A percentile compares a stretch with the other conserved stretches of the same genome.
These are phyloP conservation scores for Rosa rugosa DNA, from an alignment of 306 rosid species.

Conservation along the genomic window DNA sequence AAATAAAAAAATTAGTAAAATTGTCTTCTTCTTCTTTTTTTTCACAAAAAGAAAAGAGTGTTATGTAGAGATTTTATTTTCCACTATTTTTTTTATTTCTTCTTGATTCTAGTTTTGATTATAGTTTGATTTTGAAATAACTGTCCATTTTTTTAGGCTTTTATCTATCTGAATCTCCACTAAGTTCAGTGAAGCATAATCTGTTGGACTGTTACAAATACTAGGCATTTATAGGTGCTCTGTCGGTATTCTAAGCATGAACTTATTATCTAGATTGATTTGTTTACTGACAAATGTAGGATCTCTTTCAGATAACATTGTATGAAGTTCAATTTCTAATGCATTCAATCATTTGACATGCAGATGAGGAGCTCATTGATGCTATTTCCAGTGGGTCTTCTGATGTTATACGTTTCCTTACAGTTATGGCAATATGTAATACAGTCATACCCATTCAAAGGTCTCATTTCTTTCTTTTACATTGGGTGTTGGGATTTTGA, in stretches of 20 bases:
- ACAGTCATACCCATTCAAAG: constrained; percentile 80
- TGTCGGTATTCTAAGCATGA: not conserved
- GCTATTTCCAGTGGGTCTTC: constrained; percentile 72
- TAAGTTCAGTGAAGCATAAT: not conserved
- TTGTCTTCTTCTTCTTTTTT: not conserved
- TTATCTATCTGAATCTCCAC: not conserved
- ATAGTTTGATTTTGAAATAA: not conserved
- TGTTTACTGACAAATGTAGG: not conserved
- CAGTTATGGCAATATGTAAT: constrained; percentile 93
- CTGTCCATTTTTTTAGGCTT: not conserved
- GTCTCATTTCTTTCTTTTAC: constrained; percentile 36
- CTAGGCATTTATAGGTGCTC: not conserved
- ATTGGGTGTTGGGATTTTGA: constrained; percentile 22
- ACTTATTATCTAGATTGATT: constrained; percentile 3
- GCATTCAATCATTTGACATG: constrained; percentile 35
- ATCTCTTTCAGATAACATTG: constrained; percentile 20
- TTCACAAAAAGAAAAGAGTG: not conserved
- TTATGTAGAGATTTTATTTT: not conserved
- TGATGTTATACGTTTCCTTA: constrained; percentile 73
- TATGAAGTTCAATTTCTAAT: constrained; percentile 27
- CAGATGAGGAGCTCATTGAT: constrained; percentile 75
- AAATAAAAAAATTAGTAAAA: not conserved
- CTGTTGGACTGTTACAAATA: not conserved
- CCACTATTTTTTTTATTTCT: not conserved
- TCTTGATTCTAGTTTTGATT: not conserved